A percentile compares a stretch with the other conserved stretches of the same genome.
phyloP scores from a whole-genome alignment of 306 rosid species.

The Cucurbita ficifolia region DNA sequence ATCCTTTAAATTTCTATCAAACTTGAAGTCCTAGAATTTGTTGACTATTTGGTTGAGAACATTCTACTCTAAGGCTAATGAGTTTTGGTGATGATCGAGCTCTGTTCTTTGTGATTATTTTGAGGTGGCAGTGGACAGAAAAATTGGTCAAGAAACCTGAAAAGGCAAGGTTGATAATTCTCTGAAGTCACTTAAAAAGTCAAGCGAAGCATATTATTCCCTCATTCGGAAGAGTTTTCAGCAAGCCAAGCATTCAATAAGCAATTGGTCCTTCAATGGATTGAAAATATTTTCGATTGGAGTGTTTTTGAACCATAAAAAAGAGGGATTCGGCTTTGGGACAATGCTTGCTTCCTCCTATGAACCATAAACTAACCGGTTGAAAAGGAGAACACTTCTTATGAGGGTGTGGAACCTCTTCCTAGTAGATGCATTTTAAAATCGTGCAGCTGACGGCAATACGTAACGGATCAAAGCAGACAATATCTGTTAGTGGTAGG shows the following conservation, averaged over 20 bases:
- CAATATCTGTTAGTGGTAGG: too few species aligned
- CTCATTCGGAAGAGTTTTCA: not conserved
- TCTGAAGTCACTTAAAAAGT: not conserved
- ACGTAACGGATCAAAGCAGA: too few species aligned
- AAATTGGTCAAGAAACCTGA: too few species aligned
- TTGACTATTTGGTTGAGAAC: not conserved
- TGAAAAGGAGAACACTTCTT: too few species aligned
- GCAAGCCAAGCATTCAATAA: not conserved
- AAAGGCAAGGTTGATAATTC: not conserved
- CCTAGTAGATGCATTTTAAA: too few species aligned
- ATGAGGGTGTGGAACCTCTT: too few species aligned
- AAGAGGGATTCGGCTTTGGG: not conserved
- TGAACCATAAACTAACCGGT: too few species aligned
- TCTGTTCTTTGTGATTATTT: not conserved
- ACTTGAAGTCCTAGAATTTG: rapidly evolving
- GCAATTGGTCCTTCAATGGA: not conserved
- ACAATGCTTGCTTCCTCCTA: too few species aligned
- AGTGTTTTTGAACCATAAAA: not conserved
- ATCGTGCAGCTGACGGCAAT: too few species aligned
- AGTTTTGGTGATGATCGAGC: not conserved
- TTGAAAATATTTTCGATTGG: not conserved
- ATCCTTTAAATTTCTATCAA: too few species aligned
- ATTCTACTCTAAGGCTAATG: not conserved
- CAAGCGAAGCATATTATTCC: not conserved
- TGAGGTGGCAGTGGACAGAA: too few species aligned